Conservation (phyloP, 75 land plant genomes). For the Cryptomeria japonica region DNA sequence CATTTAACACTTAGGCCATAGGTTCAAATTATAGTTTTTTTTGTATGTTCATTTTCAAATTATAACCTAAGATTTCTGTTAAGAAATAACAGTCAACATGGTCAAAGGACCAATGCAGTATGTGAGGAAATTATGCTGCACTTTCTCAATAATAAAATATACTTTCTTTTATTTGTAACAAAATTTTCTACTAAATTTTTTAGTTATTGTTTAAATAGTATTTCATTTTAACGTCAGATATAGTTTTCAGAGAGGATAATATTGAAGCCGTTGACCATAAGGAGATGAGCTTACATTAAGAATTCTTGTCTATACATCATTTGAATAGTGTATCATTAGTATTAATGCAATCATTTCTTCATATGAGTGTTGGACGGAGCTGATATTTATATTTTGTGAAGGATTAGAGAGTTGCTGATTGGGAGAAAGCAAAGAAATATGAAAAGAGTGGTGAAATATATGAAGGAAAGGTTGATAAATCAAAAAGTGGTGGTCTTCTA, state of each 20-base stretch:
- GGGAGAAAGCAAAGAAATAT: conserved; percentile 77
- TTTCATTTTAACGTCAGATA: neutral
- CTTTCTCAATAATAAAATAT: neutral
- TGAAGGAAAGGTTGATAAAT: conserved; percentile 80
- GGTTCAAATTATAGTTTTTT: no score
- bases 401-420: conserved; percentile 88
- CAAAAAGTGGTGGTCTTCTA: conserved; percentile 81
- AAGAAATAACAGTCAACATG: no score
- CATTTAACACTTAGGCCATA: no score
- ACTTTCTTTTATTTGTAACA: neutral
- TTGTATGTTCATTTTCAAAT: neutral
- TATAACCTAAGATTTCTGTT: neutral
- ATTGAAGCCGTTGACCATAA: neutral
- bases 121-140: neutral
- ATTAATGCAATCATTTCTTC: neutral
- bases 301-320: neutral
- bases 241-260: neutral
- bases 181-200: neutral
- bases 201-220: neutral
- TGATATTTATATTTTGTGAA: conserved; percentile 32
- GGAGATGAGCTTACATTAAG: neutral
- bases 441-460: conserved; percentile 58
- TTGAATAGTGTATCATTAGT: neutral
- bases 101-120: neutral
- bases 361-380: neutral